Evolutionary conservation across 1,284 basidiomycete species (phyloP).

Genomic region (Pulveroboletus sp.): DNA sequence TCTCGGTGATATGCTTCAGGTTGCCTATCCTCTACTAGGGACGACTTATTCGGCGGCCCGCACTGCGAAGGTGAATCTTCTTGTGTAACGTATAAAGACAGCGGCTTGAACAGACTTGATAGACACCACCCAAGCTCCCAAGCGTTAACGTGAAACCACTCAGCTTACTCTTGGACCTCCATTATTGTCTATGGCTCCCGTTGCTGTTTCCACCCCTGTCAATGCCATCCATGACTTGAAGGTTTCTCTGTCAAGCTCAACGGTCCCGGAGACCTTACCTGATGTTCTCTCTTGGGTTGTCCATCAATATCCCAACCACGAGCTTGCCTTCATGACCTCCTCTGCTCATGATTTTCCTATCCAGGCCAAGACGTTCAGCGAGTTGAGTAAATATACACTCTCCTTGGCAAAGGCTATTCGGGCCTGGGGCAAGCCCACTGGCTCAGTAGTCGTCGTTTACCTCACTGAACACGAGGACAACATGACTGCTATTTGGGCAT

Average conservation of each 20-base stretch:
- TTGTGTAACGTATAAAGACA: conserved; percentile 9
- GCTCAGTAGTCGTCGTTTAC: conserved; percentile 31
- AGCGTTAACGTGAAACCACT: neutral
- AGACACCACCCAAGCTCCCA: neutral
- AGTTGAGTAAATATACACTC: conserved; percentile 21
- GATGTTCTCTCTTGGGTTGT: conserved; percentile 26
- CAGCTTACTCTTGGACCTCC: neutral
- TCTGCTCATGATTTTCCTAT: conserved; percentile 34
- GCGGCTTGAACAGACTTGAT: neutral
- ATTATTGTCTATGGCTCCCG: conserved; percentile 12
- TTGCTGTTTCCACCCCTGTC: conserved; percentile 14
- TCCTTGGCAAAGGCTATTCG: conserved; percentile 21
- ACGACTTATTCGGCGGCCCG: neutral
- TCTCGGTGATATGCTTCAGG: neutral
- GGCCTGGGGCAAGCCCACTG: conserved; percentile 23
- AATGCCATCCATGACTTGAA: conserved; percentile 17
- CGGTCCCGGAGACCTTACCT: conserved; percentile 19
- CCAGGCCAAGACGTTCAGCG: conserved; percentile 29
- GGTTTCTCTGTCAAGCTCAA: conserved; percentile 3
- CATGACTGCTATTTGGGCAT: conserved; percentile 34
- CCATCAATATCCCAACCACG: conserved; percentile 21
- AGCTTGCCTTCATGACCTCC: conserved; percentile 30
- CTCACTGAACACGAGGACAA: conserved; percentile 34
- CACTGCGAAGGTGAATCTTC: neutral
- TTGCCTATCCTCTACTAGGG: neutral